A percentile compares a stretch with the other conserved stretches of the same genome.
Conservation (phyloP, 2,329 filamentous ascomycete species). For the Fusarium sp. region DNA sequence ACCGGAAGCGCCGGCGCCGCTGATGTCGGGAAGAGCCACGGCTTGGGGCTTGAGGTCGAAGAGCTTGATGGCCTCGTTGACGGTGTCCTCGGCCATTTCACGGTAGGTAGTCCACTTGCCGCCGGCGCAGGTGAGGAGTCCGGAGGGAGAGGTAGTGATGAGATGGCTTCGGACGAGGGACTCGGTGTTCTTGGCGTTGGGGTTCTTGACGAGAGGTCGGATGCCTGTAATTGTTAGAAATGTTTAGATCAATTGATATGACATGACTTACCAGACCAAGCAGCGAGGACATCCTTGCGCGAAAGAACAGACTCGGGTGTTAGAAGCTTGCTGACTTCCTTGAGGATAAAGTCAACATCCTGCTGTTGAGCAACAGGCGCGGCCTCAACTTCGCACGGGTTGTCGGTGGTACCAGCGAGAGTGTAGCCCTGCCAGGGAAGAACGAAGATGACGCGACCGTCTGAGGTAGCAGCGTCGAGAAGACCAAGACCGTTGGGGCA, state of each 20-base stretch:
- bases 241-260: too few species aligned
- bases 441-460: conserved; percentile 90
- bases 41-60: conserved; percentile 69
- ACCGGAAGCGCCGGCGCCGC: conserved; percentile 65
- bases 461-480: conserved; percentile 81
- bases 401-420: conserved; percentile 85
- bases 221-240: conserved; percentile 60
- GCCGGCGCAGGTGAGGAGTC: conserved; percentile 82
- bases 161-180: conserved; percentile 86
- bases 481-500: conserved; percentile 84
- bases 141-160: conserved; percentile 78
- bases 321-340: conserved; percentile 81
- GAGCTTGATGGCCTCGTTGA: conserved; percentile 78
- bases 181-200: conserved; percentile 83
- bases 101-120: conserved; percentile 93
- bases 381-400: conserved; percentile 73
- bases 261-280: conserved; percentile 75
- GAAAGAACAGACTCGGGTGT: conserved; percentile 80
- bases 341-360: conserved; percentile 85
- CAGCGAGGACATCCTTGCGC: conserved; percentile 80
- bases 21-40: conserved; percentile 70
- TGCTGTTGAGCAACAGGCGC: conserved; percentile 80
- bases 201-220: conserved; percentile 82
- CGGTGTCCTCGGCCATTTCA: conserved; percentile 88
- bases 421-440: conserved; percentile 89